A percentile compares a stretch with the other conserved stretches of the same genome.
Conservation (phyloP, 208 protist genomes). For the Balamuthia mandrillaris region DNA sequence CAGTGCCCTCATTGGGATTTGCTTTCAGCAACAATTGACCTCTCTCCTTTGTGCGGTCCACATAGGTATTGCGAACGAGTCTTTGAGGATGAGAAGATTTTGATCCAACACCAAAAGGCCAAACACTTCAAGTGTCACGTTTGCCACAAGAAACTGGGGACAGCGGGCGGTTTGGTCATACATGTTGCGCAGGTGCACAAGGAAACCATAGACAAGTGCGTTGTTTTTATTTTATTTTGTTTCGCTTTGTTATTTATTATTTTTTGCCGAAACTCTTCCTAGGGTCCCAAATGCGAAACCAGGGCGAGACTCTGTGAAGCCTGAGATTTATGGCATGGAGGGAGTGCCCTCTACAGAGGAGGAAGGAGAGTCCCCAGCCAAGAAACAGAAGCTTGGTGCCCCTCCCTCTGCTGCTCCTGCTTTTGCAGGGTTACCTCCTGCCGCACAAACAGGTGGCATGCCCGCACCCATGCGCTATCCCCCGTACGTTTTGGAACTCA, state of each 20-base stretch:
- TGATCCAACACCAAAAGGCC: constrained; percentile 61
- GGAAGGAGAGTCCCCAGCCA: not conserved
- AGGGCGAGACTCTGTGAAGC: constrained; percentile 47
- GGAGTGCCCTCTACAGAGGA: constrained; percentile 47
- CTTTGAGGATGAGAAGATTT: constrained; percentile 59
- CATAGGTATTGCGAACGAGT: constrained; percentile 66
- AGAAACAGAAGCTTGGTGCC: not conserved
- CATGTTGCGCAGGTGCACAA: constrained; percentile 61
- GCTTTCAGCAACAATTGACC: no score
- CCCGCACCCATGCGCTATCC: no score
- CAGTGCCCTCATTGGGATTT: no score
- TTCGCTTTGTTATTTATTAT: no score
- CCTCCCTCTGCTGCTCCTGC: no score
- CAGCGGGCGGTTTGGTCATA: constrained; percentile 42
- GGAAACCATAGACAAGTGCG: constrained; percentile 21
- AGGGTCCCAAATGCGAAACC: constrained; percentile 65
- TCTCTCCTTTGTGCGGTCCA: no score
- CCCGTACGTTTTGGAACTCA: no score
- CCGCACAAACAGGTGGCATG: no score
- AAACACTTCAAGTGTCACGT: constrained; percentile 64
- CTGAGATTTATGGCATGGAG: constrained; percentile 67
- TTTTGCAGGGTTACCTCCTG: no score
- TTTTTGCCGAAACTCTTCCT: not conserved
- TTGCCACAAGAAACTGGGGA: constrained; percentile 50
- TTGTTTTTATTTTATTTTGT: no score